Evolutionary conservation across 1,139 yeast genomes (phyloP).

Genomic region (Nakaseomyces sp.): DNA sequence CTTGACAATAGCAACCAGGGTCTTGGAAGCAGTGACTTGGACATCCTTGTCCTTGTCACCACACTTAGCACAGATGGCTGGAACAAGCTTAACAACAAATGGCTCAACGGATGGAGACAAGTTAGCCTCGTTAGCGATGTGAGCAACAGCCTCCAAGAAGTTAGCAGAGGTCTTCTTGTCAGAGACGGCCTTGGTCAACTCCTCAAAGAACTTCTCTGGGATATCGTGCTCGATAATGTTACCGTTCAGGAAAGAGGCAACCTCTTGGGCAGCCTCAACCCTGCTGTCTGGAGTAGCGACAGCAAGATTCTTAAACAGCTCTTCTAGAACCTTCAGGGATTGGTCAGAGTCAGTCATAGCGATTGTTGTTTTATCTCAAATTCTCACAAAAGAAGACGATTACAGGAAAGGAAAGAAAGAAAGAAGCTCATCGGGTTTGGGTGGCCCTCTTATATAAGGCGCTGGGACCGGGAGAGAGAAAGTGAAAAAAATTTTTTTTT

Average conservation of each 20-base stretch:
- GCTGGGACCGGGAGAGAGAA: background rate
- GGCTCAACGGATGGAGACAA: constrained; percentile 93
- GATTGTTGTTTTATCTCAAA: background rate
- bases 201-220: constrained; percentile 78
- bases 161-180: constrained; percentile 73
- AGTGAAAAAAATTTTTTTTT: background rate
- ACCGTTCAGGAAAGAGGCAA: constrained; percentile 90
- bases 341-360: constrained; percentile 41
- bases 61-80: constrained; percentile 62
- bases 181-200: constrained; percentile 66
- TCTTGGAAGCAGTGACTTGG: constrained; percentile 61
- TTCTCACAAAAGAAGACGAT: background rate
- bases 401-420: background rate
- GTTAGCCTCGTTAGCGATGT: constrained; percentile 74
- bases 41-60: constrained; percentile 85
- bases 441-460: too few species aligned
- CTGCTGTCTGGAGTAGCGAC: constrained; percentile 80
- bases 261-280: constrained; percentile 79
- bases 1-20: constrained; percentile 67
- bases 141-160: constrained; percentile 76
- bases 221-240: constrained; percentile 98
- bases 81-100: constrained; percentile 68
- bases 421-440: too few species aligned
- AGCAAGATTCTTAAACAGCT: constrained; percentile 85
- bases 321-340: constrained; percentile 69